phyloP scores from a whole-genome alignment of 352 stramenopile genomes.

The Blastocystis sp. region DNA sequence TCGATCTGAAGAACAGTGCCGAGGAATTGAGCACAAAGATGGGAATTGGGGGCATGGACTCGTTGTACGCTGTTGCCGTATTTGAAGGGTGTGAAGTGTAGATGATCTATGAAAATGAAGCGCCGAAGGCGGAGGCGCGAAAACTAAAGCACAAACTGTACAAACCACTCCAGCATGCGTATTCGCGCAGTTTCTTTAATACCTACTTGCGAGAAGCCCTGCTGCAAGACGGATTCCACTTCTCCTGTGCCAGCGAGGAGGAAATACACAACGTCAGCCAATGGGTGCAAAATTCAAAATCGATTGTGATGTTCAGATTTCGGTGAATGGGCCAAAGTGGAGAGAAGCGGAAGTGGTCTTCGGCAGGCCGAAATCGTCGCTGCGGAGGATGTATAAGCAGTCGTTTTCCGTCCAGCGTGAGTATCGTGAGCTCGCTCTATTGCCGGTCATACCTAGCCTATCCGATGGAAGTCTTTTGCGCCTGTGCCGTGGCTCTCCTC shows the following conservation, averaged over 20 bases:
- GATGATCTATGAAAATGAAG: constrained; percentile 1
- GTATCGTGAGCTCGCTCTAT: neutral
- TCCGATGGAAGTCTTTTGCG: neutral
- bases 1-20: neutral
- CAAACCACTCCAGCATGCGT: neutral
- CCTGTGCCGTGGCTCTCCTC: neutral
- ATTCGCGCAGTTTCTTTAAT: neutral
- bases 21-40: neutral
- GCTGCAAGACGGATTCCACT: neutral
- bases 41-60: neutral
- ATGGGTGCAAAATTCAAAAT: neutral
- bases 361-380: neutral
- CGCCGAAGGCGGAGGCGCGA: neutral
- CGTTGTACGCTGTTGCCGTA: neutral
- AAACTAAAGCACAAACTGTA: neutral
- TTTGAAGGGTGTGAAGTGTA: neutral
- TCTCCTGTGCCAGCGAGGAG: neutral
- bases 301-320: neutral
- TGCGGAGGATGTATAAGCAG: neutral
- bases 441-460: neutral
- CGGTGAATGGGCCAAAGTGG: neutral
- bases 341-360: neutral
- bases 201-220: neutral
- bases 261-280: neutral
- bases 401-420: neutral